phyloP scores from a whole-genome alignment of 2,329 filamentous ascomycete genomes.

The Epichloe aotearoae region DNA sequence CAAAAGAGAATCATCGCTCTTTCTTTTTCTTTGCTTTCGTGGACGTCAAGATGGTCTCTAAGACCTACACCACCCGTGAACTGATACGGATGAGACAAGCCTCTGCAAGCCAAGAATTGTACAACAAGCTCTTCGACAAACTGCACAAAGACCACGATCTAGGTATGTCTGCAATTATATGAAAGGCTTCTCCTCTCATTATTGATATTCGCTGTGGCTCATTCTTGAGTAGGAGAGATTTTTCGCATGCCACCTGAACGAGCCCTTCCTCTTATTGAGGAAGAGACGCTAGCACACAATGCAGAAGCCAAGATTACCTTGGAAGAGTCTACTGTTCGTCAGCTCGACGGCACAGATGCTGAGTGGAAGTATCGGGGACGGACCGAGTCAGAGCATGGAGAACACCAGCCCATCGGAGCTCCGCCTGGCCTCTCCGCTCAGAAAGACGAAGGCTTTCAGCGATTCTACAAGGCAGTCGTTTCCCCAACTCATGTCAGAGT shows the following conservation, averaged over 20 bases:
- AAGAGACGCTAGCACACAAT: conserved; percentile 13
- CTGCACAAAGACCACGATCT: conserved; percentile 27
- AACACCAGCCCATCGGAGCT: conserved; percentile 36
- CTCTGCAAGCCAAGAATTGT: conserved; percentile 15
- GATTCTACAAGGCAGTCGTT: conserved; percentile 54
- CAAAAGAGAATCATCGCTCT: conserved; percentile 19
- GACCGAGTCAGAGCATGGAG: conserved; percentile 27
- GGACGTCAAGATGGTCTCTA: conserved; percentile 26
- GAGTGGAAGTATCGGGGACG: conserved; percentile 34
- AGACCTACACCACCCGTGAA: conserved; percentile 30
- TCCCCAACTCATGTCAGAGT: conserved; percentile 55
- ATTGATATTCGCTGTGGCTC: background rate
- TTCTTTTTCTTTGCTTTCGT: conserved; percentile 29
- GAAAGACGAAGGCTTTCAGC: conserved; percentile 51
- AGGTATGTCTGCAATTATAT: conserved; percentile 18
- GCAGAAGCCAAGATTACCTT: conserved; percentile 1
- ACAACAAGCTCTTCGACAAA: conserved; percentile 16
- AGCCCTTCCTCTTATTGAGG: conserved; percentile 18
- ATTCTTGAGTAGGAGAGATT: conserved; percentile 15
- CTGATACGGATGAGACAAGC: conserved; percentile 24
- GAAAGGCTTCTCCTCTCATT: background rate
- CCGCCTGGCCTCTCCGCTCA: conserved; percentile 40
- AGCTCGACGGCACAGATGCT: conserved; percentile 27
- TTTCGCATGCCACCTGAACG: conserved; percentile 16
- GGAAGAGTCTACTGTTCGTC: conserved; percentile 14